Percentiles rank a stretch among this genome's conserved stretches.
These are phyloP conservation scores for Coemansia sp. DNA, from an alignment of 192 early-diverging fungal species.

Conservation along the genomic window DNA sequence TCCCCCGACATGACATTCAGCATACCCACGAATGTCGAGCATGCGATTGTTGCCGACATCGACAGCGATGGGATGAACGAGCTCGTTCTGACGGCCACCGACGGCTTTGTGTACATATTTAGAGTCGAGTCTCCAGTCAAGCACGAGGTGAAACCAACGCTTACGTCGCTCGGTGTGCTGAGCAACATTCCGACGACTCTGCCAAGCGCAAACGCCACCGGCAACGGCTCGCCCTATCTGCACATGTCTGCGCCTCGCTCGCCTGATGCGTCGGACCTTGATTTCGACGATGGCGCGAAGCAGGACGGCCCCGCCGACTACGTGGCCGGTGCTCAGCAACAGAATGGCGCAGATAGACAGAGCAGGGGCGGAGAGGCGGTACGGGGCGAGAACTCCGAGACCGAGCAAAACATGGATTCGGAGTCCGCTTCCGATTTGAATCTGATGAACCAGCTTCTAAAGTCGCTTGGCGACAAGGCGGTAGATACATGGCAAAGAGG, in stretches of 20 bases:
- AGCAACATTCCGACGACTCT: conserved; percentile 45
- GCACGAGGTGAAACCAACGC: conserved; percentile 39
- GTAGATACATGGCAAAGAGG: neutral
- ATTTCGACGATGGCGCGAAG: conserved; percentile 20
- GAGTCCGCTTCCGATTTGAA: conserved; percentile 20
- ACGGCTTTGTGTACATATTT: conserved; percentile 57
- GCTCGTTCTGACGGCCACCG: conserved; percentile 56
- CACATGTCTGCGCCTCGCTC: conserved; percentile 56
- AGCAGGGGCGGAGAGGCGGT: neutral
- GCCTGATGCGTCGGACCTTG: conserved; percentile 44
- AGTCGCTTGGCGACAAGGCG: conserved; percentile 18
- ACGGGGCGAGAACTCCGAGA: neutral
- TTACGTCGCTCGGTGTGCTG: conserved; percentile 36
- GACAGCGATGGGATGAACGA: conserved; percentile 56
- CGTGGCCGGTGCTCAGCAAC: neutral
- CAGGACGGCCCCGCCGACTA: neutral
- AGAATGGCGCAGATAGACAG: neutral
- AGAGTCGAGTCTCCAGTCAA: conserved; percentile 41
- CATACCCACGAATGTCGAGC: conserved; percentile 55
- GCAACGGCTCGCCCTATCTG: conserved; percentile 49
- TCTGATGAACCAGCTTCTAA: conserved; percentile 36
- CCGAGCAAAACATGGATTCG: neutral
- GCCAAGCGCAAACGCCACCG: conserved; percentile 47
- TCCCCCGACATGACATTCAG: conserved; percentile 50
- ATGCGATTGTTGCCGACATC: conserved; percentile 52